A percentile compares a stretch with the other conserved stretches of the same genome.
Conservation (phyloP, 2,329 filamentous ascomycete species). For the Paramyrothecium roridum region DNA sequence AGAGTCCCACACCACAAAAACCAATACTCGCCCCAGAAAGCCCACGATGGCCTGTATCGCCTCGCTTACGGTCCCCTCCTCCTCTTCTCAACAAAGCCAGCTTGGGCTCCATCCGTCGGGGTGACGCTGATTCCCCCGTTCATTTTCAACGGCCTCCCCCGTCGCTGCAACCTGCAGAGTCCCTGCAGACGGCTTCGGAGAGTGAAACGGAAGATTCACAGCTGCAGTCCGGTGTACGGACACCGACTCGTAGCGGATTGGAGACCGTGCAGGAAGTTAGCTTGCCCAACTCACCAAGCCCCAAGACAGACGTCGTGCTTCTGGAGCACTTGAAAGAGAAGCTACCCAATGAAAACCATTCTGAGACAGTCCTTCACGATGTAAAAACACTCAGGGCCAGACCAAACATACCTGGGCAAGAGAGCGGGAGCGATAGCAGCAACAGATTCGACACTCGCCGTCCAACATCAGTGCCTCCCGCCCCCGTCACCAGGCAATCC, state of each 20-base stretch:
- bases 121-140: constrained; percentile 51
- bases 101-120: constrained; percentile 40
- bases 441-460: constrained; percentile 39
- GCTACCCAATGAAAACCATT: constrained; percentile 36
- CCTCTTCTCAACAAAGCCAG: constrained; percentile 50
- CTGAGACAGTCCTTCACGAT: constrained; percentile 36
- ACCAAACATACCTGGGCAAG: constrained; percentile 43
- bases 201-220: constrained; percentile 51
- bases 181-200: constrained; percentile 38
- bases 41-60: constrained; percentile 74
- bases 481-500: constrained; percentile 62
- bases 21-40: constrained; percentile 47
- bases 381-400: constrained; percentile 43
- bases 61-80: constrained; percentile 74
- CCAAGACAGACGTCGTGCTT: constrained; percentile 37
- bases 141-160: constrained; percentile 50
- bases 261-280: constrained; percentile 93
- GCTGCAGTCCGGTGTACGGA: constrained; percentile 50
- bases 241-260: constrained; percentile 61
- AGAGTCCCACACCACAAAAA: constrained; percentile 64
- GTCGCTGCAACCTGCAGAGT: constrained; percentile 39
- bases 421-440: constrained; percentile 66
- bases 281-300: constrained; percentile 66
- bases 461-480: constrained; percentile 45
- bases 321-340: constrained; percentile 52